A percentile compares a stretch with the other conserved stretches of the same genome.
These are phyloP conservation scores for Gardenia jasminoides DNA, from an alignment of 257 asterid genomes.

Conservation along the genomic window DNA sequence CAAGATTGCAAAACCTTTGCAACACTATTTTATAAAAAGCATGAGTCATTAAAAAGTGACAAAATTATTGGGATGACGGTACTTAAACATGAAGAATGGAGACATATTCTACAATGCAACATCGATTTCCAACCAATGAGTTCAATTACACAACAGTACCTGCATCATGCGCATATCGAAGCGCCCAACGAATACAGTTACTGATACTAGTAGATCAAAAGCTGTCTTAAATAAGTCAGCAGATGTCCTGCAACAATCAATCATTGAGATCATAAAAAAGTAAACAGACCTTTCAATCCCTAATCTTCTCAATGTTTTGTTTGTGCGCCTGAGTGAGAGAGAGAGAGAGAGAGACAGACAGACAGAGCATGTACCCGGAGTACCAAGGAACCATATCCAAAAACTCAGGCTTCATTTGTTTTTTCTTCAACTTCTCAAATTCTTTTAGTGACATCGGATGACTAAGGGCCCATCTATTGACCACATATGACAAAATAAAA, in stretches of 20 bases:
- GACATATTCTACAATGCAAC: background rate
- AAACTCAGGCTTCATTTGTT: slow-evolving; percentile 93
- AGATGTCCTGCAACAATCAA: slow-evolving; percentile 69
- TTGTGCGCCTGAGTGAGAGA: background rate
- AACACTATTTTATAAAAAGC: too few species aligned
- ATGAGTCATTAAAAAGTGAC: too few species aligned
- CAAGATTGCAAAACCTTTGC: too few species aligned
- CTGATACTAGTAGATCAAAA: slow-evolving; percentile 94
- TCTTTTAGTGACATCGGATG: slow-evolving; percentile 89
- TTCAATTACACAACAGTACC: slow-evolving; percentile 39
- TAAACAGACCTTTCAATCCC: background rate
- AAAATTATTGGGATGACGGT: too few species aligned
- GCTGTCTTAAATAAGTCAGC: slow-evolving; percentile 98
- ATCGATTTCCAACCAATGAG: slow-evolving; percentile 5
- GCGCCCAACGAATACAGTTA: slow-evolving; percentile 98
- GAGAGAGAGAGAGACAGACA: slow-evolving; percentile 3
- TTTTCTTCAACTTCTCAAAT: slow-evolving; percentile 75
- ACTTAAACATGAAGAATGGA: background rate
- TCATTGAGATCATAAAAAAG: slow-evolving; percentile 18
- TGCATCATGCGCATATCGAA: slow-evolving; percentile 99
- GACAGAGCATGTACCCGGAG: slow-evolving; percentile 63
- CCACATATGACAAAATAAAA: slow-evolving; percentile 5
- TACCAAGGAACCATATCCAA: slow-evolving; percentile 99
- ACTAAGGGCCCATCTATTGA: slow-evolving; percentile 91
- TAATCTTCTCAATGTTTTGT: background rate